Percentiles rank a stretch among this genome's conserved stretches.
phyloP scores from a whole-genome alignment of 2,329 filamentous ascomycete genomes.

The Didymella sp. region DNA sequence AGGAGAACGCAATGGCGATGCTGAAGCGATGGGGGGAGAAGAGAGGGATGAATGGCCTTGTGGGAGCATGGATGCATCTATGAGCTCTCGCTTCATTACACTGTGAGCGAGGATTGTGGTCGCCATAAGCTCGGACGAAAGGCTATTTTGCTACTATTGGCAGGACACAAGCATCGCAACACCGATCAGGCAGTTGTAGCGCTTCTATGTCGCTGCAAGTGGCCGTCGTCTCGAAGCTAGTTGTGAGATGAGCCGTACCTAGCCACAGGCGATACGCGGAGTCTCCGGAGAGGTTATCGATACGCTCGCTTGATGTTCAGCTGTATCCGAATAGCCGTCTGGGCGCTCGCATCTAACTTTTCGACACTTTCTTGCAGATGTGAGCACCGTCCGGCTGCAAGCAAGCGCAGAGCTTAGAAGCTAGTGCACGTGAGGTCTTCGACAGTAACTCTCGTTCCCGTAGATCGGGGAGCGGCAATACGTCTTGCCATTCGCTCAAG shows the following conservation, averaged over 20 bases:
- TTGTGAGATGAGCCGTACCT: neutral
- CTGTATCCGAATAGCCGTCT: neutral
- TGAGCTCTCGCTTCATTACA: neutral
- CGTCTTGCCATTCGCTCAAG: neutral
- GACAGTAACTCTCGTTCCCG: neutral
- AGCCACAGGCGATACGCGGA: neutral
- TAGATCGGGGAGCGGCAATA: neutral
- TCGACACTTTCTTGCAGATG: neutral
- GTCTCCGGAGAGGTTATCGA: neutral
- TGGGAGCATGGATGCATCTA: conserved; percentile 17
- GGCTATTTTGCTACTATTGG: neutral
- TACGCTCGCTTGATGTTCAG: neutral
- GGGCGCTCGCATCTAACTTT: neutral
- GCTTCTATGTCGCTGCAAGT: neutral
- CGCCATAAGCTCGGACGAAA: neutral
- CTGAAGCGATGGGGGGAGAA: conserved; percentile 34
- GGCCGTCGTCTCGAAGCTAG: neutral
- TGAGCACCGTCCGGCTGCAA: neutral
- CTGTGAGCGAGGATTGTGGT: neutral
- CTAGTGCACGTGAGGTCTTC: neutral
- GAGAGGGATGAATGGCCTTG: conserved; percentile 15
- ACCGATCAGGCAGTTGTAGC: neutral
- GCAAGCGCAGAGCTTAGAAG: neutral
- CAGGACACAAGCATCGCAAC: neutral
- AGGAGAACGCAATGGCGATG: conserved; percentile 26